Percentiles rank a stretch among this genome's conserved stretches.
Evolutionary conservation across 306 rosid species (phyloP).

Genomic region (Quercus glauca): DNA sequence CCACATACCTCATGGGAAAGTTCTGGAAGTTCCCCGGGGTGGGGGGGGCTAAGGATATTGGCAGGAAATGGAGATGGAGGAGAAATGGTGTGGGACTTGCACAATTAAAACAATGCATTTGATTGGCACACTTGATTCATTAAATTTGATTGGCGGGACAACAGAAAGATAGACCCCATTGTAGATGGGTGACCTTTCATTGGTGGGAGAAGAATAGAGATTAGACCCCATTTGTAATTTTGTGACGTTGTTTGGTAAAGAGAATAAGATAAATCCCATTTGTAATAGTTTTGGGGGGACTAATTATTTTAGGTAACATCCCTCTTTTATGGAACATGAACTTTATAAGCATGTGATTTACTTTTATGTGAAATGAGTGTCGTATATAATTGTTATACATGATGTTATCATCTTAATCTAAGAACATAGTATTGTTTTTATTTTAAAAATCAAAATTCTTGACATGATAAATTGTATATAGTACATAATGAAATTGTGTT

Average conservation of each 20-base stretch:
- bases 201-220: background rate
- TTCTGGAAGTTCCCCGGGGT: slow-evolving; percentile 46
- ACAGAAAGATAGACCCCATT: background rate
- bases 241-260: too few species aligned
- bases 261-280: too few species aligned
- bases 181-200: slow-evolving; percentile 9
- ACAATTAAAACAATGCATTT: slow-evolving; percentile 14
- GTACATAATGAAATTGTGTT: too few species aligned
- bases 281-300: background rate
- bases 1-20: slow-evolving; percentile 23
- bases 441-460: too few species aligned
- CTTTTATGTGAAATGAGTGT: too few species aligned
- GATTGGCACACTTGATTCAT: background rate
- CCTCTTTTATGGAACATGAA: background rate
- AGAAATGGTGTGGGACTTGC: slow-evolving; percentile 23
- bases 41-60: background rate
- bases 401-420: too few species aligned
- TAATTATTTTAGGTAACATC: background rate
- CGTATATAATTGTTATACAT: too few species aligned
- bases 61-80: slow-evolving; percentile 7
- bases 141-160: background rate
- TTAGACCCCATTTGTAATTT: too few species aligned
- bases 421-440: too few species aligned
- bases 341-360: too few species aligned
- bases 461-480: too few species aligned